These are phyloP conservation scores for Fusarium aywerte DNA, from an alignment of 2,329 filamentous ascomycete genomes.

Conservation along the genomic window DNA sequence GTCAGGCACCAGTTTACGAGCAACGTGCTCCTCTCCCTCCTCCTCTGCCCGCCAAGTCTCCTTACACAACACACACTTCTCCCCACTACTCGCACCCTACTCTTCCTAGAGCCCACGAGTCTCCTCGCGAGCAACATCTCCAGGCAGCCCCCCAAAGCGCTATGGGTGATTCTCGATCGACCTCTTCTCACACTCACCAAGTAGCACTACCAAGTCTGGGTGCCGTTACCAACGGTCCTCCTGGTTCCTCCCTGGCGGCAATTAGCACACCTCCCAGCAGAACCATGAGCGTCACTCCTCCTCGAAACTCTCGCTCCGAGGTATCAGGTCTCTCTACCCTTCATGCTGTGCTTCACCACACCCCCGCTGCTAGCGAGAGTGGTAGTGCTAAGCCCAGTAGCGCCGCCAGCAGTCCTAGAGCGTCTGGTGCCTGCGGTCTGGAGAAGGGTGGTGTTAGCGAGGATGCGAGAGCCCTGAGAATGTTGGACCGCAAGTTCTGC, in stretches of 20 bases:
- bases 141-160: slow-evolving; percentile 58
- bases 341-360: slow-evolving; percentile 62
- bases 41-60: slow-evolving; percentile 49
- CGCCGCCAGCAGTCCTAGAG: slow-evolving; percentile 55
- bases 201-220: slow-evolving; percentile 59
- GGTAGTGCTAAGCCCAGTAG: slow-evolving; percentile 58
- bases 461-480: slow-evolving; percentile 72
- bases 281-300: slow-evolving; percentile 61
- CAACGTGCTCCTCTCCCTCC: slow-evolving; percentile 55
- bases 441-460: slow-evolving; percentile 64
- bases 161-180: slow-evolving; percentile 43
- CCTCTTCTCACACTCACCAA: slow-evolving; percentile 53
- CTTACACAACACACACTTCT: slow-evolving; percentile 49
- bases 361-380: slow-evolving; percentile 58
- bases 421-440: slow-evolving; percentile 40
- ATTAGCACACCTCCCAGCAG: slow-evolving; percentile 58
- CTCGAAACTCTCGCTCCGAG: slow-evolving; percentile 54
- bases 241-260: slow-evolving; percentile 43
- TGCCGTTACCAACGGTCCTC: slow-evolving; percentile 47
- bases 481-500: slow-evolving; percentile 70
- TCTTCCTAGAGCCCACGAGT: slow-evolving; percentile 53
- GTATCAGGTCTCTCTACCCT: slow-evolving; percentile 60
- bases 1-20: slow-evolving; percentile 48
- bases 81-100: slow-evolving; percentile 49
- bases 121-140: slow-evolving; percentile 58